These are phyloP conservation scores for Solanum pinnatisectum DNA, from an alignment of 257 asterid species.

Conservation along the genomic window DNA sequence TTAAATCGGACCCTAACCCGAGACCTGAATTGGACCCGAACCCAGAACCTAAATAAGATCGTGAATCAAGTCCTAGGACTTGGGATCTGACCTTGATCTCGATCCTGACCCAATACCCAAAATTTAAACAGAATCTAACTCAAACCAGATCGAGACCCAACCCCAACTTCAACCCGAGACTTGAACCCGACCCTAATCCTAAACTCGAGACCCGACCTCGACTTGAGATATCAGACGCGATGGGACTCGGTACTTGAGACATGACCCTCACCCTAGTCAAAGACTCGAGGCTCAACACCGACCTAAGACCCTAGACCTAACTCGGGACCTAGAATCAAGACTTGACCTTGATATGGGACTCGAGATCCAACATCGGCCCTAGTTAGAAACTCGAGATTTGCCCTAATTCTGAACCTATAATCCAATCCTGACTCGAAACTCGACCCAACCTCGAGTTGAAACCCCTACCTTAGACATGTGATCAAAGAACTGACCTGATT, in stretches of 20 bases:
- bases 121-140: no score
- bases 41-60: neutral
- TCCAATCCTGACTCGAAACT: no score
- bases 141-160: neutral
- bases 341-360: neutral
- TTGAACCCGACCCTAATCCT: neutral
- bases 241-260: neutral
- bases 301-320: neutral
- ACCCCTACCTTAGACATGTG: neutral
- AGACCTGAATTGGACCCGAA: neutral
- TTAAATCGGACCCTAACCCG: neutral
- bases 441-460: neutral
- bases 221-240: neutral
- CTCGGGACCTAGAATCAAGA: neutral
- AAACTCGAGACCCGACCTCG: neutral
- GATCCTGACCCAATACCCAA: no score
- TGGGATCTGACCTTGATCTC: neutral
- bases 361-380: neutral
- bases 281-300: neutral
- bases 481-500: no score
- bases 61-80: no score
- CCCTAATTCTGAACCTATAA: neutral
- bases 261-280: neutral
- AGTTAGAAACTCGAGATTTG: neutral
- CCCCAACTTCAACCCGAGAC: neutral